Conservation (phyloP, 169 alveolate genomes). For the Plasmodium inui region DNA sequence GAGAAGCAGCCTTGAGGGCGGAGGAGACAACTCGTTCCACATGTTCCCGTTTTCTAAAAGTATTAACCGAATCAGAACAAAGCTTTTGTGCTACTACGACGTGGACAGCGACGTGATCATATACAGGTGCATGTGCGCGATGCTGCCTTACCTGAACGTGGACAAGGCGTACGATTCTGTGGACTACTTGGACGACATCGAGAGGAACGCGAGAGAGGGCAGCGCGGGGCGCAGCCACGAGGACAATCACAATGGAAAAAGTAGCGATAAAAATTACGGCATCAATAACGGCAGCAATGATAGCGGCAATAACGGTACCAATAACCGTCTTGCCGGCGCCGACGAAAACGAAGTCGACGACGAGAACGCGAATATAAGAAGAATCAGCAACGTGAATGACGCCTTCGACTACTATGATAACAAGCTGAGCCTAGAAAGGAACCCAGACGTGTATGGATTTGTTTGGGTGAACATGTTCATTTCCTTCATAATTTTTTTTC, state of each 20-base stretch:
- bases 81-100: conserved; percentile 27
- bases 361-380: conserved; percentile 40
- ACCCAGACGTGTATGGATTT: conserved; percentile 70
- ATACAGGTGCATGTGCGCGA: conserved; percentile 73
- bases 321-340: not conserved
- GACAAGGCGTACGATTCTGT: conserved; percentile 26
- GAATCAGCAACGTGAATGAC: conserved; percentile 22
- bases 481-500: conserved; percentile 36
- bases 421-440: conserved; percentile 38
- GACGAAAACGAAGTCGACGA: conserved; percentile 21
- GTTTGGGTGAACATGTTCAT: conserved; percentile 57
- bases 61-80: conserved; percentile 16
- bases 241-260: not conserved
- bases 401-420: conserved; percentile 61
- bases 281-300: not conserved
- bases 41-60: conserved; percentile 59
- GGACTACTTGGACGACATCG: conserved; percentile 31
- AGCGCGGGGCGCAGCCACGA: not conserved
- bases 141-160: conserved; percentile 52
- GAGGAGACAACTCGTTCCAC: conserved; percentile 28
- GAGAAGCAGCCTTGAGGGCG: not conserved
- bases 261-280: not conserved
- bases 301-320: not conserved
- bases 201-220: not conserved
- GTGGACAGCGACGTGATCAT: conserved; percentile 62